Base-by-base conservation (phyloP, 139 green algal genomes). In the Coccomyxa sp. region DNA sequence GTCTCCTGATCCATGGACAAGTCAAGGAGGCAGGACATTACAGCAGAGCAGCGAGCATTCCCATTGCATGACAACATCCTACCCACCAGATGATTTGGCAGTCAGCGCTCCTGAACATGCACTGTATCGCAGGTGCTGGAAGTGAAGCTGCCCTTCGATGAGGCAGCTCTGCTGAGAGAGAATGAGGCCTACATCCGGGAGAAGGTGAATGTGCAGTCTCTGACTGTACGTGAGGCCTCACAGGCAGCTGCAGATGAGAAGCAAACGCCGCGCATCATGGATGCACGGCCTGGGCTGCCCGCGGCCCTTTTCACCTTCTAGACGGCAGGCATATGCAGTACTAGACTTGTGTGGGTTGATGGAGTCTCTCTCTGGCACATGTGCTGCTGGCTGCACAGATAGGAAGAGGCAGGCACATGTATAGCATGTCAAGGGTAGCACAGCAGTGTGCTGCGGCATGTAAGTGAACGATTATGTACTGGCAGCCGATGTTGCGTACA, bases 81-180 rank as follows among this genome's bases (percentile, higher is more conserved):
- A 36, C 8, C 24, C 22, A 71, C 64, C 64, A 71, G 64, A 64
- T 71, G 16, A 71, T 10, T 71, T 10, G 12, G 64, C 16, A 36
- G 16, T 36, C 12, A 8, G 64, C 34, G 34, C 31, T 12, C 50
- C 50, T 64, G 50, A 18, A 64, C 14, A 18, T 64, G 50, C 50
- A 29, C n/a, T n/a, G n/a, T n/a, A n/a, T 18, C 8, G 41, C 74
- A 89, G 79, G 72, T 83, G n/a, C 79, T 93, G 39, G 71, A 85
- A 0, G 75, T 82, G 0, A 88, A 83, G 77, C 83, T 95, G 74
- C 88, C 92, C 0, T 97, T 97, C 78, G 88, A 95, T 71, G 95
- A 98, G 86, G 73, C 79, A 31, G 73, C 70, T 14, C 55, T 97
- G 80, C 78, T 98, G 16, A 39, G 64, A 5, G 88, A 97, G 27